These are phyloP conservation scores for Gnetum montanum DNA, from an alignment of 75 land plant species.

Conservation along the genomic window DNA sequence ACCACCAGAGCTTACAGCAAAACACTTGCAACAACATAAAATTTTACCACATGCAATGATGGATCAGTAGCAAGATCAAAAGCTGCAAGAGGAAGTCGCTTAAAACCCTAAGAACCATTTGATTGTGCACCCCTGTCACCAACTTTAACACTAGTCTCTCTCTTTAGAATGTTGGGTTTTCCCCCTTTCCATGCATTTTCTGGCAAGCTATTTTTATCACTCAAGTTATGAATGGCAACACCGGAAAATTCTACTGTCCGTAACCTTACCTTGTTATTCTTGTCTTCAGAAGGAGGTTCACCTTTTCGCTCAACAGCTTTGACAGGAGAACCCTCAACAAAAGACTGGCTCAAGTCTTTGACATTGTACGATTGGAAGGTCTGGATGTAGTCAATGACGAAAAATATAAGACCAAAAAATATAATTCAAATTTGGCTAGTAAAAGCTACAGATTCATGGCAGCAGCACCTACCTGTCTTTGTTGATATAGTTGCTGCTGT, in stretches of 20 bases:
- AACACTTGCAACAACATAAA: not conserved
- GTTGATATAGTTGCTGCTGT: not conserved
- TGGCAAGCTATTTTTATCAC: not conserved
- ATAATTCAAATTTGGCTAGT: not conserved
- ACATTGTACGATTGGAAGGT: not conserved
- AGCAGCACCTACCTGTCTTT: not conserved
- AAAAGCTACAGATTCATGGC: not conserved
- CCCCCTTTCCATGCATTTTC: slow-evolving; percentile 7
- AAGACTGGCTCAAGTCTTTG: not conserved
- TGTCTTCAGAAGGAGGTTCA: not conserved
- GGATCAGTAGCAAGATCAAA: not conserved
- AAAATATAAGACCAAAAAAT: not conserved
- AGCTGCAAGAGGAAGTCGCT: slow-evolving; percentile 1
- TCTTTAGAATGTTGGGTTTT: not conserved
- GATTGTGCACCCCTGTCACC: not conserved
- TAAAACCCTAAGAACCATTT: slow-evolving; percentile 5
- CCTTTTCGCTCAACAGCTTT: not conserved
- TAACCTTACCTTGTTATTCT: not conserved
- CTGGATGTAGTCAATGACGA: not conserved
- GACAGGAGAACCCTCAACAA: not conserved
- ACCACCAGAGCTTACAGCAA: too few species aligned
- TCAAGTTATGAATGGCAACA: not conserved
- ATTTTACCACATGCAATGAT: not conserved
- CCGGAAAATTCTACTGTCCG: not conserved
- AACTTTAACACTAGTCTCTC: slow-evolving; percentile 1